phyloP scores from a whole-genome alignment of 805 yeast species.

The Zygotorulaspora danielsina region DNA sequence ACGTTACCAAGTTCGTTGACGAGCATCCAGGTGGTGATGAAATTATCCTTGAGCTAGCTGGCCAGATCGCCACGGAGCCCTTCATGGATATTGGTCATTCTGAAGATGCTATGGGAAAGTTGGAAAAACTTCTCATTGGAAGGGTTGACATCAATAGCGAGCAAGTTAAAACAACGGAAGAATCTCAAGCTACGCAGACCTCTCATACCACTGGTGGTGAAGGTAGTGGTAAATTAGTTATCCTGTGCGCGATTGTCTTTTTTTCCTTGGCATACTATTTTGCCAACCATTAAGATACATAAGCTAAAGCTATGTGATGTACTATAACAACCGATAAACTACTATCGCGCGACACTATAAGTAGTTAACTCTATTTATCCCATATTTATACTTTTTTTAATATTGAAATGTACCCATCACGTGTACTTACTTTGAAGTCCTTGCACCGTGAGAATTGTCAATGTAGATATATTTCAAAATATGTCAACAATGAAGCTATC shows the following conservation, averaged over 20 bases:
- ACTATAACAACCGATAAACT: background rate
- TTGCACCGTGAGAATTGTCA: no score
- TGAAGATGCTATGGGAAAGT: conserved; percentile 83
- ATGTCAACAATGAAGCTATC: no score
- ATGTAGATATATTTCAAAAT: no score
- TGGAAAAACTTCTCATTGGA: conserved; percentile 69
- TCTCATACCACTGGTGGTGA: conserved; percentile 51
- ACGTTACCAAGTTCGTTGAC: conserved; percentile 59
- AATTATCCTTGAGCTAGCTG: conserved; percentile 72
- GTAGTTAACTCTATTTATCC: background rate
- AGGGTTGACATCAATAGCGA: conserved; percentile 62
- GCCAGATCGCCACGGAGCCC: conserved; percentile 76
- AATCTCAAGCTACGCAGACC: conserved; percentile 38
- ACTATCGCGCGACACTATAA: background rate
- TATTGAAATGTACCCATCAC: background rate
- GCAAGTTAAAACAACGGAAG: conserved; percentile 28
- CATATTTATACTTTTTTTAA: background rate
- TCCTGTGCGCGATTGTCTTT: conserved; percentile 61
- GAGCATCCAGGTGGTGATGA: conserved; percentile 81
- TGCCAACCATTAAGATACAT: conserved; percentile 9
- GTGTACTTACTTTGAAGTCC: background rate
- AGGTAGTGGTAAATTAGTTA: conserved; percentile 70
- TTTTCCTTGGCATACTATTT: conserved; percentile 29
- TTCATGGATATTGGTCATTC: conserved; percentile 96
- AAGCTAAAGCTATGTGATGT: background rate